Conservation (phyloP, 805 yeast species). For the Debaryomyces tyrocola region DNA sequence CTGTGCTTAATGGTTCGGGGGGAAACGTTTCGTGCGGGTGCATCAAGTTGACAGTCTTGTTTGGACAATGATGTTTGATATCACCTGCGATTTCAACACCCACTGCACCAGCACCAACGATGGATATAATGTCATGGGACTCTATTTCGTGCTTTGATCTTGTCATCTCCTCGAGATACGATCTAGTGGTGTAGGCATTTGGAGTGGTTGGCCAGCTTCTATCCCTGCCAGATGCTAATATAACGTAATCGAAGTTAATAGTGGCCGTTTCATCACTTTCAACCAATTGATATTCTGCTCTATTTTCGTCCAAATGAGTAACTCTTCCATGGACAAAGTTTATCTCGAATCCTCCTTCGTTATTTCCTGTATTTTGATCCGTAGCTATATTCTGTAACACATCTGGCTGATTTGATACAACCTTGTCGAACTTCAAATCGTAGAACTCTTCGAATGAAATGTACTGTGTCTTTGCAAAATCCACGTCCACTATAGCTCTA, state of each 20-base stretch:
- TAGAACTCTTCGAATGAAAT: slow-evolving; percentile 30
- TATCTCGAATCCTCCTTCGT: slow-evolving; percentile 17
- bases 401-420: slow-evolving; percentile 23
- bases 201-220: slow-evolving; percentile 58
- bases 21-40: slow-evolving; percentile 39
- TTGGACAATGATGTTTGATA: slow-evolving; percentile 30
- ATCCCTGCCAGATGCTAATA: slow-evolving; percentile 50
- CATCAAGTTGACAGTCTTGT: slow-evolving; percentile 34
- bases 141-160: slow-evolving; percentile 29
- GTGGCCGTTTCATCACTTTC: slow-evolving; percentile 7
- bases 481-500: slow-evolving; percentile 35
- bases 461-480: slow-evolving; percentile 40
- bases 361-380: slow-evolving; percentile 4
- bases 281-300: slow-evolving; percentile 27
- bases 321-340: slow-evolving; percentile 37
- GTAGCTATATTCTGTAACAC: slow-evolving; percentile 13
- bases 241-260: slow-evolving; percentile 45
- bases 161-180: slow-evolving; percentile 44
- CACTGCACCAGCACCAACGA: slow-evolving; percentile 48
- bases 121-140: slow-evolving; percentile 34
- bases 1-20: slow-evolving; percentile 34
- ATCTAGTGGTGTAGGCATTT: slow-evolving; percentile 35
- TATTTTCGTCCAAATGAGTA: slow-evolving; percentile 20
- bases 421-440: slow-evolving; percentile 26
- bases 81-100: slow-evolving; percentile 46